Percentiles rank a stretch among this genome's conserved stretches.
These are phyloP conservation scores for Recurvomyces mirabilis DNA, from an alignment of 495 filamentous ascomycete genomes.

Conservation along the genomic window DNA sequence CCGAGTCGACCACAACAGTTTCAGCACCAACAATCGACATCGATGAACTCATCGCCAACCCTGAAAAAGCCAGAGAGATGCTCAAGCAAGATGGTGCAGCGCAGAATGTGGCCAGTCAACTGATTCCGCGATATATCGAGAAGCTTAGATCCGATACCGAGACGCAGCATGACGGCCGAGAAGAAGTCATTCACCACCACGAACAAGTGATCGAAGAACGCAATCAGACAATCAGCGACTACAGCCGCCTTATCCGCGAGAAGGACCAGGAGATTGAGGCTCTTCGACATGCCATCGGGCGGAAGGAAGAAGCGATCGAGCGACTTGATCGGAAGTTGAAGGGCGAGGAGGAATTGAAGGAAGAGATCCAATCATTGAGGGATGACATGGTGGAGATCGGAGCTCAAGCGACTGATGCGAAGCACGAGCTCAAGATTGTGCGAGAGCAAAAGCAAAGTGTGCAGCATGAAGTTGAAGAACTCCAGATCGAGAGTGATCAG, in stretches of 20 bases:
- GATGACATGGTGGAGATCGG: conserved; percentile 68
- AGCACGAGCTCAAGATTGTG: conserved; percentile 63
- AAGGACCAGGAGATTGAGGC: conserved; percentile 27
- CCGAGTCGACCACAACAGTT: neutral
- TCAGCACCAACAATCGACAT: neutral
- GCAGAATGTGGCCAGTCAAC: neutral
- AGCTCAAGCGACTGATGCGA: conserved; percentile 70
- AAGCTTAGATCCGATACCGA: neutral
- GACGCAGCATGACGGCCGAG: neutral
- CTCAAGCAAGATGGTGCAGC: neutral
- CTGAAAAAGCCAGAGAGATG: conserved; percentile 6
- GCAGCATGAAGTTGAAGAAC: conserved; percentile 10
- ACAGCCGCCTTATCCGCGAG: conserved; percentile 8
- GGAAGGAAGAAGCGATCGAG: conserved; percentile 63
- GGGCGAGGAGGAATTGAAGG: conserved; percentile 65
- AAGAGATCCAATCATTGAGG: conserved; percentile 75
- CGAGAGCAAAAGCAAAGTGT: conserved; percentile 41
- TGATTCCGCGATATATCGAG: neutral
- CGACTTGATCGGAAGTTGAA: conserved; percentile 53
- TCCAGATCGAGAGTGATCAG: conserved; percentile 32
- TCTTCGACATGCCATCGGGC: conserved; percentile 50
- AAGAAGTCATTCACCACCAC: conserved; percentile 8
- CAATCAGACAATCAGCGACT: conserved; percentile 6
- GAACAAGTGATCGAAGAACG: conserved; percentile 9
- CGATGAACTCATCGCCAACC: conserved; percentile 7